Percentiles rank a stretch among this genome's conserved stretches.
These are phyloP conservation scores for Phaffia australis DNA, from an alignment of 768 basidiomycete genomes.

Conservation along the genomic window DNA sequence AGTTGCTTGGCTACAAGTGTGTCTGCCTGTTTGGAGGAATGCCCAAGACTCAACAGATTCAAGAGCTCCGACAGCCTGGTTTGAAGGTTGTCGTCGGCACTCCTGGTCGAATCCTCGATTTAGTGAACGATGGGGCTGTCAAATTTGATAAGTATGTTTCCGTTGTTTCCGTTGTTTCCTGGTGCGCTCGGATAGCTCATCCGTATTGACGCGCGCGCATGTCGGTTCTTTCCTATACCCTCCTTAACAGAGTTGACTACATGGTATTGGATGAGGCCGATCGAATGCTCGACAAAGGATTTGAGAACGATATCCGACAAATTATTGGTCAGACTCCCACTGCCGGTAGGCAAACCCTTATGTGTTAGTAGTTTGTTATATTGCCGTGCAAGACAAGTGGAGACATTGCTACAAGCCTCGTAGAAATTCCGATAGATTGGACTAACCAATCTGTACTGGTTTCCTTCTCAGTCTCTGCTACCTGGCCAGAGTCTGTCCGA, in stretches of 20 bases:
- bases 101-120: conserved; percentile 82
- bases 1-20: conserved; percentile 57
- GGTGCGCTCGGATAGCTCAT: neutral
- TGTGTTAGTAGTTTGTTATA: conserved; percentile 60
- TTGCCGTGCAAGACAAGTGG: conserved; percentile 95
- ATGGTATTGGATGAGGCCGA: conserved; percentile 96
- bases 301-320: conserved; percentile 89
- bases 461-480: conserved; percentile 66
- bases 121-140: conserved; percentile 75
- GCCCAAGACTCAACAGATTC: conserved; percentile 69
- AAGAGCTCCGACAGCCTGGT: conserved; percentile 50
- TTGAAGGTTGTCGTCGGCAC: conserved; percentile 79
- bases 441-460: neutral
- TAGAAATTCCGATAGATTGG: conserved; percentile 44
- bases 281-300: conserved; percentile 94
- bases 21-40: conserved; percentile 95
- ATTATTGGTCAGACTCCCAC: conserved; percentile 58
- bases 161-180: neutral
- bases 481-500: conserved; percentile 93
- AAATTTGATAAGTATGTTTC: conserved; percentile 4
- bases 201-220: neutral
- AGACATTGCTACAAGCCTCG: conserved; percentile 95
- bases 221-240: neutral
- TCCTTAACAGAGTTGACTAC: conserved; percentile 58
- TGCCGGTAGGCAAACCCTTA: conserved; percentile 21